phyloP scores from a whole-genome alignment of 2,329 filamentous ascomycete genomes.

The Nothomitra cinnamomea region DNA sequence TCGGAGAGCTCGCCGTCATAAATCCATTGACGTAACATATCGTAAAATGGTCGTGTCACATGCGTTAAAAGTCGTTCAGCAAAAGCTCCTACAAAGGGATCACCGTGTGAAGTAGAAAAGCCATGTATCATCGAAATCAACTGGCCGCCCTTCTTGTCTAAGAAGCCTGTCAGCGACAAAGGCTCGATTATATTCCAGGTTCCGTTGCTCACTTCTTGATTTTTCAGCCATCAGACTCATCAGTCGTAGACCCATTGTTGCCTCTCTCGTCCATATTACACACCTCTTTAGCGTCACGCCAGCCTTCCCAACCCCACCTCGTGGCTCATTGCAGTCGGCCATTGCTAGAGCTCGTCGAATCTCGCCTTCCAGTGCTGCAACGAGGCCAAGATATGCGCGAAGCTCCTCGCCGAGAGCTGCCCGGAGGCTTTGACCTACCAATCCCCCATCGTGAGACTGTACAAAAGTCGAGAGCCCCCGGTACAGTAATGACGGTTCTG shows the following conservation, averaged over 20 bases:
- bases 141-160: constrained; percentile 65
- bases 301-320: constrained; percentile 60
- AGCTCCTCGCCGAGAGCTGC: constrained; percentile 75
- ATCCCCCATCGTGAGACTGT: constrained; percentile 59
- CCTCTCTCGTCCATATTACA: constrained; percentile 92
- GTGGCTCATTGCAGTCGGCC: constrained; percentile 44
- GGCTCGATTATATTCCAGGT: not conserved
- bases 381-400: constrained; percentile 73
- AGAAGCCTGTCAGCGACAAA: not conserved
- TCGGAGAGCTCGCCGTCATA: constrained; percentile 97
- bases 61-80: constrained; percentile 75
- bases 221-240: constrained; percentile 93
- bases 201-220: constrained; percentile 43
- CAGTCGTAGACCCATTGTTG: constrained; percentile 82
- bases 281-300: constrained; percentile 91
- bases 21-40: constrained; percentile 91
- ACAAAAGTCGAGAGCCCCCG: constrained; percentile 65
- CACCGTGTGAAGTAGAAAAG: constrained; percentile 85
- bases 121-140: constrained; percentile 85
- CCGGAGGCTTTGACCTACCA: constrained; percentile 83
- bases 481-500: constrained; percentile 89
- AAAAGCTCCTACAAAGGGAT: constrained; percentile 85
- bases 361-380: constrained; percentile 84
- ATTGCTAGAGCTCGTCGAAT: constrained; percentile 67
- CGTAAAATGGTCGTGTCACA: constrained; percentile 88